A percentile compares a stretch with the other conserved stretches of the same genome.
Conservation (phyloP, 2,329 filamentous ascomycete genomes). For the Colletotrichum higginsianum region DNA sequence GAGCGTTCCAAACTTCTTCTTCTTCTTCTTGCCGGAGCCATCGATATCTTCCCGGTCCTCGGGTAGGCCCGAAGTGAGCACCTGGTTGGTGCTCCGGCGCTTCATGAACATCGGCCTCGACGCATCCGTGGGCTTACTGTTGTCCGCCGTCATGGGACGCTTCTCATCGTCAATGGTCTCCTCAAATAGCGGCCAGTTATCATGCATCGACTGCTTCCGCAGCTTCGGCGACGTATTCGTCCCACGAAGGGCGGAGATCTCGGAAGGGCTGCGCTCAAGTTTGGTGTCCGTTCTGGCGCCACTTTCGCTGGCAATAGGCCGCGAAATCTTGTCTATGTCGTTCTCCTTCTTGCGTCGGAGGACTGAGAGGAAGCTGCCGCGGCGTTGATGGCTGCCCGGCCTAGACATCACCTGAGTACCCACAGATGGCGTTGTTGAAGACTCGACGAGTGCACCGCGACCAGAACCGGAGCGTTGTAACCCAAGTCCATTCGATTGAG, state of each 20-base stretch:
- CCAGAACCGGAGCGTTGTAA: slow-evolving; percentile 61
- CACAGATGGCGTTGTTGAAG: slow-evolving; percentile 45
- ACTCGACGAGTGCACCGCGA: slow-evolving; percentile 52
- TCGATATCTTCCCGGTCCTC: slow-evolving; percentile 35
- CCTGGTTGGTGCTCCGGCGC: slow-evolving; percentile 56
- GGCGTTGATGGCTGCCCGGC: slow-evolving; percentile 53
- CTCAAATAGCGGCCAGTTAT: slow-evolving; percentile 65
- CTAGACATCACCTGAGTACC: slow-evolving; percentile 44
- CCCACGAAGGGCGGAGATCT: slow-evolving; percentile 64
- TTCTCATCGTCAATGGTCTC: slow-evolving; percentile 45
- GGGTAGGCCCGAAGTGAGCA: slow-evolving; percentile 5
- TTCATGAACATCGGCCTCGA: slow-evolving; percentile 51
- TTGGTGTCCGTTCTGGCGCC: slow-evolving; percentile 74
- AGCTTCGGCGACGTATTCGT: slow-evolving; percentile 49
- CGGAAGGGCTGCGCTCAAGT: slow-evolving; percentile 70
- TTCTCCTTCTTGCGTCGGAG: slow-evolving; percentile 76
- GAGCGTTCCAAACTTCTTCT: slow-evolving; percentile 78
- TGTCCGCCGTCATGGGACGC: slow-evolving; percentile 55
- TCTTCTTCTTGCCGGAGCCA: slow-evolving; percentile 58
- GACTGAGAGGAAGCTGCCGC: slow-evolving; percentile 70
- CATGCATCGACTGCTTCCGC: slow-evolving; percentile 43
- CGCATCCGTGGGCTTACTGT: slow-evolving; percentile 39
- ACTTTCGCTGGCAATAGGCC: slow-evolving; percentile 67
- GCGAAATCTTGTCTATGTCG: slow-evolving; percentile 67
- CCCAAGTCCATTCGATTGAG: slow-evolving; percentile 42